Conservation (phyloP, 2,329 filamentous ascomycete genomes). For the Pseudogymnoascus sp. region DNA sequence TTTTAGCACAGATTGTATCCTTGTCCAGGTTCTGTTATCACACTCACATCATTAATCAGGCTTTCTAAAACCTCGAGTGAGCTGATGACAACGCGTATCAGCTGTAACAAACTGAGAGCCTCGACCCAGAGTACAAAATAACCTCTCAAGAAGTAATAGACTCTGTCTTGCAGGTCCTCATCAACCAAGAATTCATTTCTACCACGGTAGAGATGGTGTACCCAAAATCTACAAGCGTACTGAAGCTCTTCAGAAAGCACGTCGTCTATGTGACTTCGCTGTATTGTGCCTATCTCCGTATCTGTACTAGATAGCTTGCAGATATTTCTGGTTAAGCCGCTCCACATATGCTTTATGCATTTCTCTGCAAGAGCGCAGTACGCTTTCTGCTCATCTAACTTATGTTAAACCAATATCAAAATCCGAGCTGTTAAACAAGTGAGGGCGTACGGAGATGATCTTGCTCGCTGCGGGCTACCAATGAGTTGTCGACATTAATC, state of each 20-base stretch:
- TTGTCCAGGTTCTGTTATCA: neutral
- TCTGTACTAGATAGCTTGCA: slow-evolving; percentile 11
- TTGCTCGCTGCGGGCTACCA: neutral
- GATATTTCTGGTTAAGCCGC: slow-evolving; percentile 14
- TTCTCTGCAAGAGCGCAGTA: slow-evolving; percentile 29
- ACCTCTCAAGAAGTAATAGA: slow-evolving; percentile 18
- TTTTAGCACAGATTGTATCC: neutral
- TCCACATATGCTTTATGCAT: slow-evolving; percentile 33
- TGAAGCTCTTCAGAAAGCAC: slow-evolving; percentile 10
- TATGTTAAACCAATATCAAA: neutral
- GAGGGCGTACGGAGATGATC: neutral
- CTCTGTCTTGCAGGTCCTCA: slow-evolving; percentile 6
- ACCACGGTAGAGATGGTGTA: slow-evolving; percentile 23
- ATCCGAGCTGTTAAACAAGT: neutral
- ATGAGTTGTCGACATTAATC: neutral
- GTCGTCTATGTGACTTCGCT: neutral
- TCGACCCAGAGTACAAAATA: slow-evolving; percentile 26
- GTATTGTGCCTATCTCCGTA: neutral
- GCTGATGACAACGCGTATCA: slow-evolving; percentile 13
- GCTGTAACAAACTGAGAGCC: slow-evolving; percentile 20
- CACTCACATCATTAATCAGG: slow-evolving; percentile 10
- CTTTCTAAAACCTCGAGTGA: slow-evolving; percentile 14
- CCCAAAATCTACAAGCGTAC: slow-evolving; percentile 33
- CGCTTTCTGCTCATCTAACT: neutral
- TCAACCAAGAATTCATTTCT: neutral